Percentiles rank a stretch among this genome's conserved stretches.
These are phyloP conservation scores for Debaryomyces psychrophilus DNA, from an alignment of 1,139 yeast genomes.

Conservation along the genomic window DNA sequence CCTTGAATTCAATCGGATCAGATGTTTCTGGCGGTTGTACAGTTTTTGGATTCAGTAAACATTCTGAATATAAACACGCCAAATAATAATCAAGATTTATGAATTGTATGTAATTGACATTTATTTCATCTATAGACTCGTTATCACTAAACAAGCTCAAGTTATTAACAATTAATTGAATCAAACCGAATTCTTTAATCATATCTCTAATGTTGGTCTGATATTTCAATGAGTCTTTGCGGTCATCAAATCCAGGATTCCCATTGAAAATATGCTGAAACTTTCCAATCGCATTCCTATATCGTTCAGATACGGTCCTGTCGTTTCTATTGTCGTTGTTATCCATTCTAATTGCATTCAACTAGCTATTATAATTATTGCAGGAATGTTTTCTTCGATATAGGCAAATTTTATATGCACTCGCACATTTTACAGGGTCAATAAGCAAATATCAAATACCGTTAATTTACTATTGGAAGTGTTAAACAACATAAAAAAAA, in stretches of 20 bases:
- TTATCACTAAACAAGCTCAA: constrained; percentile 61
- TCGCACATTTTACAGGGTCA: background rate
- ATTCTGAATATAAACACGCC: constrained; percentile 35
- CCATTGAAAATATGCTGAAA: constrained; percentile 12
- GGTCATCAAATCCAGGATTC: constrained; percentile 11
- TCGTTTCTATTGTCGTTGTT: constrained; percentile 15
- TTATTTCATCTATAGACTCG: constrained; percentile 60
- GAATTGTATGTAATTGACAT: constrained; percentile 58
- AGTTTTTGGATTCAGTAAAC: constrained; percentile 13
- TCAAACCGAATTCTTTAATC: constrained; percentile 32
- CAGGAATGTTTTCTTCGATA: background rate
- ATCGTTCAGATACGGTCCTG: constrained; percentile 26
- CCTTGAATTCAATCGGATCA: constrained; percentile 30
- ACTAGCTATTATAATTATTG: background rate
- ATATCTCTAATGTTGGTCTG: constrained; percentile 27
- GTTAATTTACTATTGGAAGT: background rate
- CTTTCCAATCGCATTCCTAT: constrained; percentile 17
- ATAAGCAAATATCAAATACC: background rate
- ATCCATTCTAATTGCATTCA: background rate
- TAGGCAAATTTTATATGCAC: constrained; percentile 1
- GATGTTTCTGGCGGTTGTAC: constrained; percentile 16
- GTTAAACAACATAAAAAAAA: background rate
- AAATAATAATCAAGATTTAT: constrained; percentile 55
- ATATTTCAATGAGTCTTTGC: constrained; percentile 31
- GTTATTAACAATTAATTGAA: constrained; percentile 29